These are phyloP conservation scores for Tolypocladium tropicale DNA, from an alignment of 2,329 filamentous ascomycete species.

Conservation along the genomic window DNA sequence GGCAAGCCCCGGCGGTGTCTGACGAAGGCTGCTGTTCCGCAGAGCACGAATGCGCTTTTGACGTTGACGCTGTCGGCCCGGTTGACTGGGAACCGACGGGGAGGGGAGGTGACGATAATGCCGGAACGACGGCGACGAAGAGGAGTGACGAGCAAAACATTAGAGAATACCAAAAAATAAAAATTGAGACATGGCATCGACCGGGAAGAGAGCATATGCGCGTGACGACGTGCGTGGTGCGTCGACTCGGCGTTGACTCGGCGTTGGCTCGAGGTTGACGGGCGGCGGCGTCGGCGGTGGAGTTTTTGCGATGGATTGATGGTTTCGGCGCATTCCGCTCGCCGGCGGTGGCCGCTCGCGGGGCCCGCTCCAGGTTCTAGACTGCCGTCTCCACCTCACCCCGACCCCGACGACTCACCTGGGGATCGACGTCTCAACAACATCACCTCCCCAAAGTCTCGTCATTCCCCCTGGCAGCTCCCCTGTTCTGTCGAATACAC, in stretches of 20 bases:
- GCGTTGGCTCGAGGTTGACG: too few species aligned
- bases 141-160: background rate
- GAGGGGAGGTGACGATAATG: too few species aligned
- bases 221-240: background rate
- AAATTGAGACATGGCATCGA: background rate
- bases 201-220: background rate
- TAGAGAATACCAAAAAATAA: background rate
- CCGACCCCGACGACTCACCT: background rate
- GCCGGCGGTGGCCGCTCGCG: background rate
- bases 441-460: background rate
- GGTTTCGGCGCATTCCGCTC: background rate
- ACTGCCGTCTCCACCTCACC: background rate
- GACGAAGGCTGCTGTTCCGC: background rate
- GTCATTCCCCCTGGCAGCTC: background rate
- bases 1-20: background rate
- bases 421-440: background rate
- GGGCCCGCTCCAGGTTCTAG: background rate
- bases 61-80: background rate
- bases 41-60: background rate
- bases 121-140: background rate
- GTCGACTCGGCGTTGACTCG: background rate
- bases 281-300: too few species aligned
- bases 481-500: background rate
- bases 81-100: background rate
- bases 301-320: too few species aligned